A percentile compares a stretch with the other conserved stretches of the same genome.
These are phyloP conservation scores for Stenogyne calaminthoides DNA, from an alignment of 305 asterid genomes.

Conservation along the genomic window DNA sequence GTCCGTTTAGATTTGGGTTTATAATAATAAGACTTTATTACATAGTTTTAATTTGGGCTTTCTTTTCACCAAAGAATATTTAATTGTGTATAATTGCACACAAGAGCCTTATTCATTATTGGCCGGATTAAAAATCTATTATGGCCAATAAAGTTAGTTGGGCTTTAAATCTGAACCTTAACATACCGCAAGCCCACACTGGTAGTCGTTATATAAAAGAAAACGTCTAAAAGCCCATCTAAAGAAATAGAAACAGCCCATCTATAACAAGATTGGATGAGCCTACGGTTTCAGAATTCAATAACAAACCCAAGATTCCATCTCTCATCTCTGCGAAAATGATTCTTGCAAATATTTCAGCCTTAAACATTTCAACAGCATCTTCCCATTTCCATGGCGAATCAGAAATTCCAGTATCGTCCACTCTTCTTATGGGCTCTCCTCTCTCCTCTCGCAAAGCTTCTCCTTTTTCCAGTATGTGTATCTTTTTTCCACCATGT, in stretches of 20 bases:
- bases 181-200: not conserved
- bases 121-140: not conserved
- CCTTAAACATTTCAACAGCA: not conserved
- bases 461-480: conserved; percentile 37
- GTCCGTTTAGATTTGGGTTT: not conserved
- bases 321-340: conserved; percentile 21
- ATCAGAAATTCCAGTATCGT: conserved; percentile 35
- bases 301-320: not conserved
- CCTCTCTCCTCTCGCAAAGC: conserved; percentile 31
- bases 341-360: conserved; percentile 30
- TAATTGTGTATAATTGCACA: too few species aligned
- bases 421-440: conserved; percentile 39
- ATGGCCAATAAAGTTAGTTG: not conserved
- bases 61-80: too few species aligned
- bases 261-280: conserved; percentile 1
- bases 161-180: not conserved
- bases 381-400: conserved; percentile 40
- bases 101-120: not conserved
- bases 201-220: too few species aligned
- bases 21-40: not conserved
- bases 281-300: not conserved
- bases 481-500: conserved; percentile 21
- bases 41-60: not conserved
- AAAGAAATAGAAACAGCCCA: not conserved
- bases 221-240: too few species aligned